Conservation (phyloP, 2,329 filamentous ascomycete species). For the Grosmannia clavigera region DNA sequence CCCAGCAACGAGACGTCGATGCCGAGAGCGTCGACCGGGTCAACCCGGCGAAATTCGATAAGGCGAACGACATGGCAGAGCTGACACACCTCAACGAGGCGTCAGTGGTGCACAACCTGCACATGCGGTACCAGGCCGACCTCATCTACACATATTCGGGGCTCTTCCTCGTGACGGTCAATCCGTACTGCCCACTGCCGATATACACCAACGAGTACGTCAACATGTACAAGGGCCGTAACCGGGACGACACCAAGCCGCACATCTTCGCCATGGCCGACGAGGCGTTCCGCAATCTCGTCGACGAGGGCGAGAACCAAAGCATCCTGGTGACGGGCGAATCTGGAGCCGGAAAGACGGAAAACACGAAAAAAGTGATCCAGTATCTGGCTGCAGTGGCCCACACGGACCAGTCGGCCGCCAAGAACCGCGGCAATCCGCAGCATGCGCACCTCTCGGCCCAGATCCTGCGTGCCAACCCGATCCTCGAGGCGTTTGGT, state of each 20-base stretch:
- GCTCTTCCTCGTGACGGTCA: conserved; percentile 90
- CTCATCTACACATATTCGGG: conserved; percentile 98
- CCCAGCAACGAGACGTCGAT: conserved; percentile 73
- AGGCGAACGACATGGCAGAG: conserved; percentile 98
- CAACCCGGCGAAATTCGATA: conserved; percentile 98
- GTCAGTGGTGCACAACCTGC: conserved; percentile 92
- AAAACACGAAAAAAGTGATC: conserved; percentile 99
- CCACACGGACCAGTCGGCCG: conserved; percentile 56
- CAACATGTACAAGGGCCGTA: conserved; percentile 93
- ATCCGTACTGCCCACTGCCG: conserved; percentile 86
- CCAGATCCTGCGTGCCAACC: conserved; percentile 91
- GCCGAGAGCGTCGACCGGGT: conserved; percentile 91
- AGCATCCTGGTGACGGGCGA: conserved; percentile 97
- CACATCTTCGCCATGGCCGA: conserved; percentile 98
- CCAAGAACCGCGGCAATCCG: conserved; percentile 39
- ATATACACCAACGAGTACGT: conserved; percentile 97
- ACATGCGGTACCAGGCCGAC: conserved; percentile 89
- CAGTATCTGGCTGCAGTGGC: conserved; percentile 95
- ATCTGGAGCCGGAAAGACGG: conserved; percentile 94
- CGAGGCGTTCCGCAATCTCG: conserved; percentile 86
- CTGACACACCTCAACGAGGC: conserved; percentile 96
- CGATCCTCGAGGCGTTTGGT: conserved; percentile 93
- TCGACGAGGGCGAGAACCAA: conserved; percentile 91
- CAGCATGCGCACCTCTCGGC: conserved; percentile 80
- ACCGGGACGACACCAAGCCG: conserved; percentile 84